Percentiles rank a stretch among this genome's conserved stretches.
Evolutionary conservation across 164 flowering plant genomes (phyloP).

Genomic region (Chloranthus sessilifolius): DNA sequence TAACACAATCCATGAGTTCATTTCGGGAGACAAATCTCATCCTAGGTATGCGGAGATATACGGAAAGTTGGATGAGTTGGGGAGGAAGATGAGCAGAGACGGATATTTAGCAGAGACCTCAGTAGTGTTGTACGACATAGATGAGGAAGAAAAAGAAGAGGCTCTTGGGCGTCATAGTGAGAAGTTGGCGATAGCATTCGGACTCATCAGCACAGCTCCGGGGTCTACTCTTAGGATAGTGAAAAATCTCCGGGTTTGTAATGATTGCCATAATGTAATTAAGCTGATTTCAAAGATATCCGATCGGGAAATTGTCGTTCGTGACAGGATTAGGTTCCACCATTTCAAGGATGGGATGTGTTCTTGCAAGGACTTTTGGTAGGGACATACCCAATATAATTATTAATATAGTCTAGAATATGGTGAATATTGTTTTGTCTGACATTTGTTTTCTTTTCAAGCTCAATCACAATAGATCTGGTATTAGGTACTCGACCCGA

Average conservation of each 20-base stretch:
- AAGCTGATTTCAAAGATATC: conserved; percentile 28
- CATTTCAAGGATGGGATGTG: conserved; percentile 26
- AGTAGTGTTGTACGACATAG: conserved; percentile 21
- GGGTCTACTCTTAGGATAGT: conserved; percentile 17
- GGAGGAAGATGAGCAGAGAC: conserved; percentile 13
- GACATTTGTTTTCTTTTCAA: too few species aligned
- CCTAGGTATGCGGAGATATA: conserved; percentile 18
- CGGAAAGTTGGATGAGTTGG: conserved; percentile 16
- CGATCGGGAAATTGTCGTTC: conserved; percentile 26
- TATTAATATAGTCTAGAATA: too few species aligned
- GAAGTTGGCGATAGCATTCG: conserved; percentile 23
- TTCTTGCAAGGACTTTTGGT: conserved; percentile 31
- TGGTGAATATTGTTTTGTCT: too few species aligned
- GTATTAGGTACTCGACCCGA: too few species aligned
- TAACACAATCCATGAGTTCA: conserved; percentile 25
- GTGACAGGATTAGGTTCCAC: conserved; percentile 30
- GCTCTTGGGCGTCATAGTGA: conserved; percentile 25
- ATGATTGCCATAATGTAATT: conserved; percentile 22
- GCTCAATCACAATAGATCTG: too few species aligned
- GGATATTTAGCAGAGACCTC: conserved; percentile 17
- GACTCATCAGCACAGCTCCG: conserved; percentile 17
- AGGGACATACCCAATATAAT: background rate
- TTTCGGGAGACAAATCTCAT: conserved; percentile 27
- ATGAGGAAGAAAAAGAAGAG: conserved; percentile 25
- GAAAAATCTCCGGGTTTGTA: conserved; percentile 29